These are phyloP conservation scores for Choanephora cucurbitarum DNA, from an alignment of 371 early-diverging fungal species.

Conservation along the genomic window DNA sequence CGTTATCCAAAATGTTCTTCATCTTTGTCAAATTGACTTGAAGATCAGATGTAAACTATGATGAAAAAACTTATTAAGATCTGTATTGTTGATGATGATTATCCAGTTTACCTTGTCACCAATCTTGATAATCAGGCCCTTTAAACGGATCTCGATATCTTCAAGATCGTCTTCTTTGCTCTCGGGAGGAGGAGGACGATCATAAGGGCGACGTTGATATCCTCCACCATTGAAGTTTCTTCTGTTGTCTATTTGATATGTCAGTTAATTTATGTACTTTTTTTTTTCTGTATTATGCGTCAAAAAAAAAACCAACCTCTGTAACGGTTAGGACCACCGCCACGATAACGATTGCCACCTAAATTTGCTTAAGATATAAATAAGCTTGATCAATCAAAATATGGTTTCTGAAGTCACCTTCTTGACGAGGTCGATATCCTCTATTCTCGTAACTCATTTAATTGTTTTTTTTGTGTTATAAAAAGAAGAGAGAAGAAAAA, in stretches of 20 bases:
- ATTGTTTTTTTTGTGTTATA: background rate
- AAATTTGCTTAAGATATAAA: background rate
- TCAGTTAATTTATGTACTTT: background rate
- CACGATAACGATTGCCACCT: conserved; percentile 10
- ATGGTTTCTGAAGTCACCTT: no score
- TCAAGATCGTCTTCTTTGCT: conserved; percentile 56
- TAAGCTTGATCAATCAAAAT: no score
- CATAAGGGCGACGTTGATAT: conserved; percentile 31
- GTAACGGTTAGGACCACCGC: conserved; percentile 21
- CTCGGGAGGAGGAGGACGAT: conserved; percentile 26
- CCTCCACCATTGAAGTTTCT: conserved; percentile 10
- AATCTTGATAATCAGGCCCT: conserved; percentile 74
- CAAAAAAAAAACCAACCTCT: conserved; percentile 23
- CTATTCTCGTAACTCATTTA: conserved; percentile 43
- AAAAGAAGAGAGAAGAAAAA: background rate
- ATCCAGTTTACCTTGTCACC: conserved; percentile 65
- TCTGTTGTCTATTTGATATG: conserved; percentile 22
- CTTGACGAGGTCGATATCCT: conserved; percentile 41
- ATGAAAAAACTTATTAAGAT: background rate
- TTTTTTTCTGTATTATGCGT: background rate
- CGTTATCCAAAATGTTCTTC: conserved; percentile 69
- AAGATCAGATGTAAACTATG: conserved; percentile 58
- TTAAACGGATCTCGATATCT: conserved; percentile 70
- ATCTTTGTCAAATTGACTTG: conserved; percentile 69
- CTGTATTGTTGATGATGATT: background rate